Evolutionary conservation across 164 flowering plant species (phyloP), one percentile per base, ranked within the genome.

Genomic region (Buxus sempervirens): DNA sequence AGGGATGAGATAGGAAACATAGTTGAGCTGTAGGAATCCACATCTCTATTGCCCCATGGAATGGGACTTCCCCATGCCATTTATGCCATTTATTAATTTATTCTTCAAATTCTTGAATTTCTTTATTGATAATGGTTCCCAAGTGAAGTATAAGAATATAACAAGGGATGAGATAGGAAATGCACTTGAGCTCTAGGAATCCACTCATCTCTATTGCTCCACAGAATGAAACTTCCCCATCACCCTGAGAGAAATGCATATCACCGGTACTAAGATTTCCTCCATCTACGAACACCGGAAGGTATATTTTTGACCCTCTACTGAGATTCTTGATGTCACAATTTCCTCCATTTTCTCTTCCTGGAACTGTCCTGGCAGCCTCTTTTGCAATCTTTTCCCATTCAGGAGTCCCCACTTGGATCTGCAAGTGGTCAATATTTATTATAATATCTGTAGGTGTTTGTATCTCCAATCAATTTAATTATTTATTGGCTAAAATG

Each of bases 171-270:
- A 32, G 26, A 28, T 49, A 15, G 57, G 32, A 45, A 59, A 71
- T 12, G 38, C 86, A 95, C 99, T 90, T 95, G 83, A 92, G 96
- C 71, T 92, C 97, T 10, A 92, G 87, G 64, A 92, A 95, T 60
- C 97, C 97, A 76, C 93, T 95, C 97, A 95, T 95, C 85, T 90
- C 97, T 19, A 92, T 95, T 56, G 97, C 97, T n/a, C 99, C 94
- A 63, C 97, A 95, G 79, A 95, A 95, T 18, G 99, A 79, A 21
- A 95, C 83, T 77, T 95, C 96, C 26, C 97, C 97, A 73, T 90
- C 99, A 19, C 97, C 99, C 72, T 94, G 99, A 49, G 97, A 92
- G 62, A 92, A 95, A 70, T 95, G 99, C 99, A 95, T 95, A 73
- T 95, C 97, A 20, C 99, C 97, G 0, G 94, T 87, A 63, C 97